Evolutionary conservation across 768 basidiomycete species (phyloP).

Genomic region (Kwoniella europaea): DNA sequence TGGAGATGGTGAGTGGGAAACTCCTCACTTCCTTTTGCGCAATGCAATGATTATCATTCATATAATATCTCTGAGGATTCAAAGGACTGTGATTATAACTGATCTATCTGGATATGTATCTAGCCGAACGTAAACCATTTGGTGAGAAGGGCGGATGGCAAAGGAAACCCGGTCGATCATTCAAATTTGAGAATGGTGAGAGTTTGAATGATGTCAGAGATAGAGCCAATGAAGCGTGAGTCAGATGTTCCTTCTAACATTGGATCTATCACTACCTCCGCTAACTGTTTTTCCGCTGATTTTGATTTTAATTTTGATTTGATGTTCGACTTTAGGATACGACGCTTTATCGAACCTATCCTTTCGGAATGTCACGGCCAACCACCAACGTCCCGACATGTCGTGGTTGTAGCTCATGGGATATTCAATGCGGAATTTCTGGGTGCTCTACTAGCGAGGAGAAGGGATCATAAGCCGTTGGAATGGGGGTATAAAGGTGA

Average conservation of each 20-base stretch:
- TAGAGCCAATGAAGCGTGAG: conserved; percentile 58
- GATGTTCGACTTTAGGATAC: conserved; percentile 39
- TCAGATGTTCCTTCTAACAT: neutral
- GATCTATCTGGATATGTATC: neutral
- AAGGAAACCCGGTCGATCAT: conserved; percentile 48
- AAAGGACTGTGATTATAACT: neutral
- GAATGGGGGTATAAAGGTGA: conserved; percentile 54
- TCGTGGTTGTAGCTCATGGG: conserved; percentile 60
- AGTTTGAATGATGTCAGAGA: conserved; percentile 58
- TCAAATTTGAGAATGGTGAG: conserved; percentile 59
- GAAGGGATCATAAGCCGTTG: conserved; percentile 41
- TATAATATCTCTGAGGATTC: neutral
- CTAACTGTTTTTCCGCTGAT: neutral
- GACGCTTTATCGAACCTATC: conserved; percentile 57
- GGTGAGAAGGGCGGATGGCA: conserved; percentile 40
- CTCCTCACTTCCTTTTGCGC: no score
- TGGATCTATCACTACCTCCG: neutral
- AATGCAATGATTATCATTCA: neutral
- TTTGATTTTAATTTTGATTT: neutral
- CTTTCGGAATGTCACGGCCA: conserved; percentile 44
- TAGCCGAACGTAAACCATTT: conserved; percentile 41
- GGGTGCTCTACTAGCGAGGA: conserved; percentile 53
- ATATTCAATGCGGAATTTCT: conserved; percentile 60
- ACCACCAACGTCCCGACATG: conserved; percentile 41
- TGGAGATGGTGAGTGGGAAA: conserved; percentile 55